phyloP scores from a whole-genome alignment of 2,329 filamentous ascomycete genomes.

The Canariomyces notabilis region DNA sequence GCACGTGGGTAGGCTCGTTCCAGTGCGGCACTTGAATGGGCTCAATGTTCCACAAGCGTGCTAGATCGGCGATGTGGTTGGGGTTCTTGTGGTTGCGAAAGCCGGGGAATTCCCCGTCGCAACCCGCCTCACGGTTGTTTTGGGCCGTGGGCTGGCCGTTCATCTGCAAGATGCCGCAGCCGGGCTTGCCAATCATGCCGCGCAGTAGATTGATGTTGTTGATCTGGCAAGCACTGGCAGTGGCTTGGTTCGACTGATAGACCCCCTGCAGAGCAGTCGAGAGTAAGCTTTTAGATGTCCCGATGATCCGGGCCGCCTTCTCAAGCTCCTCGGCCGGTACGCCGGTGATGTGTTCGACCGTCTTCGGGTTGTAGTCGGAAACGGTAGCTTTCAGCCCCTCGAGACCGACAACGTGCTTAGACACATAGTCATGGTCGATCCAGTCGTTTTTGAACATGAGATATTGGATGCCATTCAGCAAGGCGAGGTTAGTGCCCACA shows the following conservation, averaged over 20 bases:
- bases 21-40: conserved; percentile 33
- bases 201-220: conserved; percentile 37
- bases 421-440: conserved; percentile 30
- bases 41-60: conserved; percentile 35
- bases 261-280: conserved; percentile 37
- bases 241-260: conserved; percentile 38
- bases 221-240: conserved; percentile 35
- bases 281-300: conserved; percentile 29
- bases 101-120: conserved; percentile 35
- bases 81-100: conserved; percentile 34
- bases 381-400: conserved; percentile 28
- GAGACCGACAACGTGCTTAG: conserved; percentile 28
- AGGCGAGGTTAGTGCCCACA: conserved; percentile 34
- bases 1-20: conserved; percentile 34
- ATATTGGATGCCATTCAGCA: conserved; percentile 36
- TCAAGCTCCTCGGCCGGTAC: conserved; percentile 28
- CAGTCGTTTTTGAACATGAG: conserved; percentile 34
- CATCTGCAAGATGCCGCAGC: conserved; percentile 35
- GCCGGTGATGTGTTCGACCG: conserved; percentile 33
- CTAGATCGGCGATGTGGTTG: conserved; percentile 33
- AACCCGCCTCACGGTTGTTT: conserved; percentile 36
- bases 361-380: conserved; percentile 29
- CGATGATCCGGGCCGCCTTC: conserved; percentile 31
- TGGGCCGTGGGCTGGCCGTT: conserved; percentile 37
- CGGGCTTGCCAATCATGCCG: conserved; percentile 32